Evolutionary conservation across 2,329 filamentous ascomycete species (phyloP), one percentile per base, ranked within the genome.

Genomic region (Stagonosporopsis tanaceti): DNA sequence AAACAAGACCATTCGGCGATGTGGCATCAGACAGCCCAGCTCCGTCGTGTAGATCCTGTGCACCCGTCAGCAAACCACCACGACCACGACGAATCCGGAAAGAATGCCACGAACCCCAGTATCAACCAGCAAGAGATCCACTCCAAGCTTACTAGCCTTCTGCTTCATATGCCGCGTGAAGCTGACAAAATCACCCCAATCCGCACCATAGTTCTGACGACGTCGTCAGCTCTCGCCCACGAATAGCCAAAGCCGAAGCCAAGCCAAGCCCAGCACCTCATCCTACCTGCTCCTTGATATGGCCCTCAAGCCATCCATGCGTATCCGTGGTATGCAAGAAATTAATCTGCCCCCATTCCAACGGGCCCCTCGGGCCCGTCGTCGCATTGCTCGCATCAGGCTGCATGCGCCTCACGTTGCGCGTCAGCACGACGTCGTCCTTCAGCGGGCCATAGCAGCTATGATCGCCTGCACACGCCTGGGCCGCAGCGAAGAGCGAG

Each of bases 241-340:
- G 5, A 2, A 20, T 9, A 11, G 11, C 4, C 2, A 48, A 15
- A 15, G 3, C 14, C 2, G 9, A 11, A n/a, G 4, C 25, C 25
- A 27, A 27, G 25, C 25, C 11, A 15, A 20, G 20, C 20, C n/a
- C n/a, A n/a, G n/a, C n/a, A n/a, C n/a, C n/a, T 17, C 17, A 5
- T 25, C 17, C 22, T 42, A 53, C 55, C 50, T 80, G 77, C 73
- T 88, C 84, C 63, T 87, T 86, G 60, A 88, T 70, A 66, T 87
- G 84, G 3, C 84, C 84, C 64, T 85, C 82, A 17, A 87, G 77
- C 85, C 85, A 86, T 20, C 84, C 84, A 67, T 87, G 85, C 0
- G 84, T 86, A 60, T 88, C 85, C 2, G 84, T 87, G 1, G 85
- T 88, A 63, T 87, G 86, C 24, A 88, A 79, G 76, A 97, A 85